phyloP scores from a whole-genome alignment of 2,329 filamentous ascomycete genomes.

The Arachnomyces sp. region DNA sequence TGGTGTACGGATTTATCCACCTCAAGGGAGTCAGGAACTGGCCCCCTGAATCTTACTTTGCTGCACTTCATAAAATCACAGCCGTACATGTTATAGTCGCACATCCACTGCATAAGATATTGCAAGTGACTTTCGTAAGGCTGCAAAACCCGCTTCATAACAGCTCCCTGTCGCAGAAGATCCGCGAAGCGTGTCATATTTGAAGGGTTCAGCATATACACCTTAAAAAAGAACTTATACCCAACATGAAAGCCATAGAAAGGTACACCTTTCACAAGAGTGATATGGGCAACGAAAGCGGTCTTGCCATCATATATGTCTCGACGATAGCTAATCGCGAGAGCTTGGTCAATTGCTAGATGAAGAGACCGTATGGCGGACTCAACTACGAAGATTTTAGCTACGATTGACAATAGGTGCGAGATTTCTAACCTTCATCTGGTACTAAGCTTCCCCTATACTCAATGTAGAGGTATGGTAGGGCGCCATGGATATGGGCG shows the following conservation, averaged over 20 bases:
- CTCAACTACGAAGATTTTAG: slow-evolving; percentile 48
- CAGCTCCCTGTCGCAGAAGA: slow-evolving; percentile 75
- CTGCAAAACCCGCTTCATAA: slow-evolving; percentile 77
- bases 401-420: neutral
- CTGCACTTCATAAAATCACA: slow-evolving; percentile 75
- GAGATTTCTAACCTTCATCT: slow-evolving; percentile 54
- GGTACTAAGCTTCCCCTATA: slow-evolving; percentile 63
- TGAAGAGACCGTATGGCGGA: slow-evolving; percentile 72
- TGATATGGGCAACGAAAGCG: slow-evolving; percentile 80
- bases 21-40: slow-evolving; percentile 63
- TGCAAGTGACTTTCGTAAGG: slow-evolving; percentile 92
- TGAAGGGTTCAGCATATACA: slow-evolving; percentile 83
- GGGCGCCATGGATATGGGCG: slow-evolving; percentile 88
- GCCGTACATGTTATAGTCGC: slow-evolving; percentile 94
- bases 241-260: slow-evolving; percentile 96
- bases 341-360: slow-evolving; percentile 80
- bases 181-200: slow-evolving; percentile 84
- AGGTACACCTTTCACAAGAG: slow-evolving; percentile 82
- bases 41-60: slow-evolving; percentile 64
- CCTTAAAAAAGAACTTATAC: slow-evolving; percentile 83
- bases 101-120: slow-evolving; percentile 94
- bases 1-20: slow-evolving; percentile 55
- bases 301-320: slow-evolving; percentile 63
- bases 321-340: slow-evolving; percentile 75
- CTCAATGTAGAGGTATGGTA: slow-evolving; percentile 91